Base-by-base conservation (phyloP, 495 filamentous ascomycete genomes). In the Daldinia grandis region DNA sequence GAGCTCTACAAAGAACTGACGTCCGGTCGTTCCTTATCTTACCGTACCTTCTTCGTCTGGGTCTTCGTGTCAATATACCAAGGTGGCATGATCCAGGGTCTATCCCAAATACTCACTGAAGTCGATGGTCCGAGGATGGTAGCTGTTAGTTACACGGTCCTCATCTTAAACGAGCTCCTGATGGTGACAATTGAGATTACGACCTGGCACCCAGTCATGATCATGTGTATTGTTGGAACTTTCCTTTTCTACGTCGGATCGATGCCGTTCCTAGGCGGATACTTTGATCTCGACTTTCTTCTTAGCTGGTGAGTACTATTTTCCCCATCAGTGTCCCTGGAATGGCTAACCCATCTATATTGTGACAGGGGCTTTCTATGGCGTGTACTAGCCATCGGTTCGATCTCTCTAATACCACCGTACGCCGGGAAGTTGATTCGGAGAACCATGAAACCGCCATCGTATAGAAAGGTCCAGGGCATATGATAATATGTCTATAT, bases 1-100 rank as follows among this genome's bases (percentile, higher is more conserved):
- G 96, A 99, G 74, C 85, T 99, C 5, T 99, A 99, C 86, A 96
- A 95, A 69, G 96, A 99, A 75, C 80, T 99, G 9, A 97, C 94
- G 5, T 85, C 87, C 0, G 94, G 94, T 17, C 88, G 90, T 25
- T 92, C 91, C 40, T 82, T 99, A 56, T 93, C 90, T 66, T 97
- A 98, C 80, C 88, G 89, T 31, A 97, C 94, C 30, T 99, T 99
- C 79, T 97, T 97, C 81, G 88, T 93, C 69, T 99, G 96, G 96
- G 92, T 98, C n/a, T 83, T 93, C 14, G 90, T 99, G 17, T 94
- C 91, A 40, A 89, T 98, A 68, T 99, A 98, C 80, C 96, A 99
- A 80, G 96, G 95, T 51, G 86, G 90, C 42, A 88, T 97, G 68
- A 97, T 99, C 76, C 94, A 99, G 81, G 94, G 94, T 19, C 83